A percentile compares a stretch with the other conserved stretches of the same genome.
These are phyloP conservation scores for Phialophora verrucosa DNA, from an alignment of 2,329 filamentous ascomycete species.

Conservation along the genomic window DNA sequence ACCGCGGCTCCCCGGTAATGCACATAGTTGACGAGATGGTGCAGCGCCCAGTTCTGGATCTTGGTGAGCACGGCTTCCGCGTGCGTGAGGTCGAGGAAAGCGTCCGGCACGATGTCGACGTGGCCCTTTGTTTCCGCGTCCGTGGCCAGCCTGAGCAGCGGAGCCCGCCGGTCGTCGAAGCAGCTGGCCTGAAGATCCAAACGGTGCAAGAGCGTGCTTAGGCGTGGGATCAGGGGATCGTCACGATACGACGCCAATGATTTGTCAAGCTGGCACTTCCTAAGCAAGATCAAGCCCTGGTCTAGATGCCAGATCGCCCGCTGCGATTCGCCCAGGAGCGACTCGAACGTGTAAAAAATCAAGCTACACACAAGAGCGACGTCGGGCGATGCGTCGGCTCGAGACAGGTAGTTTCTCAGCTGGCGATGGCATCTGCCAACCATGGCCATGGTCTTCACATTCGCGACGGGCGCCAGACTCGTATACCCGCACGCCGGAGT, in stretches of 20 bases:
- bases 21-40: slow-evolving; percentile 34
- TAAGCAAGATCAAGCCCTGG: slow-evolving; percentile 38
- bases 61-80: slow-evolving; percentile 34
- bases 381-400: slow-evolving; percentile 34
- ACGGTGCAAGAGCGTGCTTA: slow-evolving; percentile 29
- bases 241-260: not conserved
- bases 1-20: slow-evolving; percentile 19
- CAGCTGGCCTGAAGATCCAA: slow-evolving; percentile 40
- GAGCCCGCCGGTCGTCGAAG: slow-evolving; percentile 30
- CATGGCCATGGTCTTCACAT: slow-evolving; percentile 21
- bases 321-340: slow-evolving; percentile 37
- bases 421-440: slow-evolving; percentile 41
- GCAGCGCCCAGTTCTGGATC: slow-evolving; percentile 39
- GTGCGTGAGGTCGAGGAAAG: slow-evolving; percentile 19
- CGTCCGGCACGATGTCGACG: slow-evolving; percentile 16
- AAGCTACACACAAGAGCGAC: slow-evolving; percentile 41
- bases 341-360: slow-evolving; percentile 41
- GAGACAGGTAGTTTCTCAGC: slow-evolving; percentile 37
- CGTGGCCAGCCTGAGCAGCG: slow-evolving; percentile 30
- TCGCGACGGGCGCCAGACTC: not conserved
- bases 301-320: slow-evolving; percentile 41
- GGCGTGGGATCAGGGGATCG: slow-evolving; percentile 26
- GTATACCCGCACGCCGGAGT: not conserved
- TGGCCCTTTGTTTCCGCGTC: slow-evolving; percentile 7
- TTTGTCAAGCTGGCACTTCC: slow-evolving; percentile 25